These are phyloP conservation scores for Puccinia horiana DNA, from an alignment of 1,284 basidiomycete species.

Conservation along the genomic window DNA sequence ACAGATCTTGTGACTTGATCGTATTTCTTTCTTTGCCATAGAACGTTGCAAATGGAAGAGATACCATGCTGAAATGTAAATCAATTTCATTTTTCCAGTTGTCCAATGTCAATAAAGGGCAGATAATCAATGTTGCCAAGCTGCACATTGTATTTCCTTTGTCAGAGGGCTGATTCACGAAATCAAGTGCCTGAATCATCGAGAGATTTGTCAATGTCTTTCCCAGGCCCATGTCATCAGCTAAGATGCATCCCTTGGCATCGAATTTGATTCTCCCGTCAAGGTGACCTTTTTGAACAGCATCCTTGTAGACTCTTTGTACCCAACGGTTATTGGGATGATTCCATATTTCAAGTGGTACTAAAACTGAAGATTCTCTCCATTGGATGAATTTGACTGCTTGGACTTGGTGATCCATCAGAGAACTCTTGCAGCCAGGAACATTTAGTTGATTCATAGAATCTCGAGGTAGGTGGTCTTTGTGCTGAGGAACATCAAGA, in stretches of 20 bases:
- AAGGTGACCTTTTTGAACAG: neutral
- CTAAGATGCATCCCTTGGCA: neutral
- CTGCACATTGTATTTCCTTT: neutral
- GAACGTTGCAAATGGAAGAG: neutral
- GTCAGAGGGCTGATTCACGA: neutral
- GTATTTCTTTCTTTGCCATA: neutral
- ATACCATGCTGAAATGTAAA: neutral
- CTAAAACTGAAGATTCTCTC: neutral
- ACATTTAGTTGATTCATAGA: neutral
- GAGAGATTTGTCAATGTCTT: neutral
- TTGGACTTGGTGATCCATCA: neutral
- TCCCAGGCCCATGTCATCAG: slow-evolving; percentile 11
- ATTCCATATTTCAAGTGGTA: neutral
- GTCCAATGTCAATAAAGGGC: neutral
- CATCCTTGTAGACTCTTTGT: neutral
- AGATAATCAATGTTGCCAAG: neutral
- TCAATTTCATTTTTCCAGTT: slow-evolving; percentile 12
- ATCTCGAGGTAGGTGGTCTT: neutral
- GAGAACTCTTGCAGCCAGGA: neutral
- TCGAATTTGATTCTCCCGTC: neutral
- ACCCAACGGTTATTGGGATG: neutral
- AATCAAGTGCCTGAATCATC: neutral
- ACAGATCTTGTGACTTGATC: neutral
- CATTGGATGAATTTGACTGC: neutral
- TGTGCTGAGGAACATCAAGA: neutral